These are phyloP conservation scores for Eudorina sp. DNA, from an alignment of 139 green algal genomes.

Conservation along the genomic window DNA sequence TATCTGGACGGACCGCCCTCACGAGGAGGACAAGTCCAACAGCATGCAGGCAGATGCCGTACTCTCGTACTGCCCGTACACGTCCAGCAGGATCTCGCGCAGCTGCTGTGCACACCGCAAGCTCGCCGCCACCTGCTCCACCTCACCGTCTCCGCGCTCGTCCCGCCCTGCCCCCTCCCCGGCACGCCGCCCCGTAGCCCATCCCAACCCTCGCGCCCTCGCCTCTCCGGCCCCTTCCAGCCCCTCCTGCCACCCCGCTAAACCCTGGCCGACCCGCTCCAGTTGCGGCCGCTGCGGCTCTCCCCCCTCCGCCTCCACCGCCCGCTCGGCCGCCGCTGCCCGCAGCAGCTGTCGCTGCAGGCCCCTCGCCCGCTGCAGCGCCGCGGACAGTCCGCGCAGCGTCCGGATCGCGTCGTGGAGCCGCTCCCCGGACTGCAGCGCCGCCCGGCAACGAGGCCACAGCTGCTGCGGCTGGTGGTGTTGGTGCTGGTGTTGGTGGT, in stretches of 20 bases:
- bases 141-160: not conserved
- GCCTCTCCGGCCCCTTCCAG: not conserved
- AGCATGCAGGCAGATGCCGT: not conserved
- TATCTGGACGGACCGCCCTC: too few species aligned
- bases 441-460: not conserved
- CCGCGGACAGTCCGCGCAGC: not conserved
- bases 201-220: not conserved
- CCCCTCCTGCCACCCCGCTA: not conserved
- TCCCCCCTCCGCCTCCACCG: not conserved
- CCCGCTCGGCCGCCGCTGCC: not conserved
- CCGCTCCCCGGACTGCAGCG: not conserved
- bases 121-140: not conserved
- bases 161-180: not conserved
- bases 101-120: not conserved
- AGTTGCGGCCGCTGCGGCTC: not conserved
- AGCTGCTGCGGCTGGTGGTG: not conserved
- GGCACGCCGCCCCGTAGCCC: not conserved
- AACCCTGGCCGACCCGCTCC: not conserved
- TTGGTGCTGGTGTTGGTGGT: not conserved
- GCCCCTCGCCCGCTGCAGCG: not conserved
- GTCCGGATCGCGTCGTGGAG: conserved; percentile 7
- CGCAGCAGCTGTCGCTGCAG: not conserved
- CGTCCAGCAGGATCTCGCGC: not conserved
- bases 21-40: too few species aligned
- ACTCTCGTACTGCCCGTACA: not conserved